Conservation (phyloP, 768 basidiomycete genomes). For the Atractiella rhizophila region DNA sequence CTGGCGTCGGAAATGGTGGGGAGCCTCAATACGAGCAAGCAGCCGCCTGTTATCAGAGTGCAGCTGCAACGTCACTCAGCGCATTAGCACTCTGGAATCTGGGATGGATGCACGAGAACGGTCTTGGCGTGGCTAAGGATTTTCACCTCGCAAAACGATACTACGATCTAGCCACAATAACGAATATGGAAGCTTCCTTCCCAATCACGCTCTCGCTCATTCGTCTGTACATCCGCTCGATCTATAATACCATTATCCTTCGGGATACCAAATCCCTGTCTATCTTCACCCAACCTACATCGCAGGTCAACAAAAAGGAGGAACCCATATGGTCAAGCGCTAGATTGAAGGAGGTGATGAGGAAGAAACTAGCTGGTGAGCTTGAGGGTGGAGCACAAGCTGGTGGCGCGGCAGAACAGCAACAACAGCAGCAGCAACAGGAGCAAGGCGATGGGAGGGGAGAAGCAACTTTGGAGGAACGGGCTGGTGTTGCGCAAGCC, state of each 20-base stretch:
- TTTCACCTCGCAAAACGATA: slow-evolving; percentile 90
- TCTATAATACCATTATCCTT: slow-evolving; percentile 25
- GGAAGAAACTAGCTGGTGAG: slow-evolving; percentile 1
- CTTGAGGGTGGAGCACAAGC: slow-evolving; percentile 4
- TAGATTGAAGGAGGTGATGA: slow-evolving; percentile 3
- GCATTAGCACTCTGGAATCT: slow-evolving; percentile 95
- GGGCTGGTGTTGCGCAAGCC: not conserved
- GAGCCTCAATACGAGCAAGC: slow-evolving; percentile 56
- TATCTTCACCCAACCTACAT: slow-evolving; percentile 9
- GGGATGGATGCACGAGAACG: slow-evolving; percentile 99
- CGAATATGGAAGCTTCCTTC: slow-evolving; percentile 65
- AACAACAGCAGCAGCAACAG: not conserved
- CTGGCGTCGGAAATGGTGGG: slow-evolving; percentile 50
- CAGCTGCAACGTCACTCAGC: slow-evolving; percentile 72
- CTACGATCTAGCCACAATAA: slow-evolving; percentile 71
- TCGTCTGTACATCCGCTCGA: slow-evolving; percentile 54
- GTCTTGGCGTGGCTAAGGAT: slow-evolving; percentile 76
- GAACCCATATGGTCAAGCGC: not conserved
- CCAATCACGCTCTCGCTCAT: slow-evolving; percentile 59
- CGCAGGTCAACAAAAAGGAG: slow-evolving; percentile 3
- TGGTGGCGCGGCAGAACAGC: not conserved
- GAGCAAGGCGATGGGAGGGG: not conserved
- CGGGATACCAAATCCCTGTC: slow-evolving; percentile 8
- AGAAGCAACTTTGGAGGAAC: not conserved
- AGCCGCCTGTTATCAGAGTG: slow-evolving; percentile 76